Conservation (phyloP, 1,284 basidiomycete species). For the Inonotus obliquus region DNA sequence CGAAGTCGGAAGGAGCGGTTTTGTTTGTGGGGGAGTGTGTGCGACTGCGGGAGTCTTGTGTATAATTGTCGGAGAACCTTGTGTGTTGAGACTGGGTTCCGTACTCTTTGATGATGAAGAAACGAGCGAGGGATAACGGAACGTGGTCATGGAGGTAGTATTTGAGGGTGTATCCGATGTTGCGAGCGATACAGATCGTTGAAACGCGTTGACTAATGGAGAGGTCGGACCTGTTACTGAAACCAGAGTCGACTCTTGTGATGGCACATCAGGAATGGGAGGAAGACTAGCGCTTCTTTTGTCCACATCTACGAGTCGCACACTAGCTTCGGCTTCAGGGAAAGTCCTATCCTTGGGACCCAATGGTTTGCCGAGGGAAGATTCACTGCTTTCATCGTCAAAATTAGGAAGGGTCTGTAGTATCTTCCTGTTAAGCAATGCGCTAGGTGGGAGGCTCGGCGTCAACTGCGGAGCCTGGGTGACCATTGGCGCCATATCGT, state of each 20-base stretch:
- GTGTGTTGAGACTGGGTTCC: neutral
- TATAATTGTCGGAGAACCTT: neutral
- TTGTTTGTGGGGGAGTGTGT: neutral
- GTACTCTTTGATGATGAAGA: slow-evolving; percentile 3
- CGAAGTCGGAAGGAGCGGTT: neutral
- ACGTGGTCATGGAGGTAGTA: neutral
- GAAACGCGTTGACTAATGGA: slow-evolving; percentile 8
- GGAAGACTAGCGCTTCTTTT: slow-evolving; percentile 7
- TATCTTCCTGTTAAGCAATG: slow-evolving; percentile 9
- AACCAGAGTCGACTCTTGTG: neutral
- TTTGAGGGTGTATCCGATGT: neutral
- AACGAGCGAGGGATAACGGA: slow-evolving; percentile 14
- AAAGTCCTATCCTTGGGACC: neutral
- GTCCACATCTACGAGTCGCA: slow-evolving; percentile 3
- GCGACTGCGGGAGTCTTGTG: neutral
- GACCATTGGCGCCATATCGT: neutral
- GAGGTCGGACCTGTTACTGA: neutral
- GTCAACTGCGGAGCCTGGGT: neutral
- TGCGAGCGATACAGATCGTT: neutral
- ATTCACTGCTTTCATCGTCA: slow-evolving; percentile 7
- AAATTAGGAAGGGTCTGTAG: slow-evolving; percentile 11
- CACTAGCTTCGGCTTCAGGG: neutral
- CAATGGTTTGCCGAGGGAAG: slow-evolving; percentile 3
- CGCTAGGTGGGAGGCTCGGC: slow-evolving; percentile 4
- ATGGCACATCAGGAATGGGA: neutral